Evolutionary conservation across 2,329 filamentous ascomycete genomes (phyloP), one percentile per base, ranked within the genome.

Genomic region (Trichoderma endophyticum): DNA sequence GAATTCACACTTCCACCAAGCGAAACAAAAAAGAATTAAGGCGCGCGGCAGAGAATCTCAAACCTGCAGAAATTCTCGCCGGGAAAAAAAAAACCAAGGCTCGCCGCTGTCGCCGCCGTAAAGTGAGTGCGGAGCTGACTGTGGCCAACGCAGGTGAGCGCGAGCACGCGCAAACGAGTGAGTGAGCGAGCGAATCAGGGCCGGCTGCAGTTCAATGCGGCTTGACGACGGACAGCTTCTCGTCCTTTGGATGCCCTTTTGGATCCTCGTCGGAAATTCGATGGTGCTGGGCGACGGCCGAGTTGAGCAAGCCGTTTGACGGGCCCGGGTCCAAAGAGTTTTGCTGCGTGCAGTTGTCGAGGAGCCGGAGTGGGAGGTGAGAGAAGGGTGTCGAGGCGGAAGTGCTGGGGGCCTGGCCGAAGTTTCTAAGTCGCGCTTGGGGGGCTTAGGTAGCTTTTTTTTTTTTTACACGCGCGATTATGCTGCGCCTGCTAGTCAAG

Each of bases 381-480:
- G 71, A 70, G 60, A 71, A 57, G 65, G 66, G 71, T 72, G 71
- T 64, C 24, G 66, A 72, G 71, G 72, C 59, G 54, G 71, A 73
- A 65, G 74, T 73, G 65, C 60, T 54, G 70, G 71, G 71, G 66
- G 73, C 75, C 74, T 72, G 71, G 70, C 48, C 66, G 66, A 64
- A 70, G 71, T 64, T 59, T 70, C 65, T 43, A 63, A 48, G 77
- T 71, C 71, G 71, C 77, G 77, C 71, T 73, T 73, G 71, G 71
- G 71, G 71, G 71, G 71, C 71, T 70, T 72, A 72, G 65, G 69
- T 69, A 68, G 65, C 62, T 64, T 72, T 73, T 72, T 73, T 70
- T 73, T 75, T 80, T 62, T 67, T 74, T 75, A 80, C 62, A 73
- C 73, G 74, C 74, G 74, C 73, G 73, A 73, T 74, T 75, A 75